Base-by-base conservation (phyloP, 176 grass and related monocot genomes). In the Saccharum spontaneum region DNA sequence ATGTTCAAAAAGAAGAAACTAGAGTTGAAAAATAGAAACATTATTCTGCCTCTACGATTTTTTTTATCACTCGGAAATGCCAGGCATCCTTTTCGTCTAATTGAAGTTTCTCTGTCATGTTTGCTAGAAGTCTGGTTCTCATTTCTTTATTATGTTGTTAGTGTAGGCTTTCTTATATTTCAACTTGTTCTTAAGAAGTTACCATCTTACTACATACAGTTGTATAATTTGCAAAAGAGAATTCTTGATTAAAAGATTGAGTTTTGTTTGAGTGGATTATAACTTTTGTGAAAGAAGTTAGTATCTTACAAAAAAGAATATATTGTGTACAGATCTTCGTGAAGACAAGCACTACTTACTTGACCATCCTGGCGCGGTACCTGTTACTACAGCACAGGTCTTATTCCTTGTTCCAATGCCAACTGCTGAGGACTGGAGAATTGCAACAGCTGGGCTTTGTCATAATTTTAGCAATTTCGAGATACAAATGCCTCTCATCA, bases 281-380 rank as follows among this genome's bases (percentile, higher is more conserved):
- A 78, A 43, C 63, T 88, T 79, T 65, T 48, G 9, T 73, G 5
- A 67, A 77, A 18, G 45, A 69, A 78, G 66, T 23, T 62, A 26
- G 9, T 12, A 62, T 26, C 59, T 62, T 26, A 61, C 9, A 61
- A n/a, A 26, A 60, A 4, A 10, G 57, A 23, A 61, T 61, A 57
- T 84, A 14, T 77, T 81, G 41, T 84, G 69, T 61, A 63, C 59
- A 97, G 95, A 97, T 94, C 91, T 97, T 63, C 95, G 95, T 72
- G 95, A 97, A 90, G 92, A 97, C 72, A 97, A 93, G 67, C 87
- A 97, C 43, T 97, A 97, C 85, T 84, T 97, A 75, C 80, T 89
- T 81, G 95, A 94, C 70, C 95, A 97, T 79, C 92, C 95, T 63
- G 90, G 92, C 10, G 73, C 92, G 52, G 37, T 92, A 79, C 86